Percentiles rank a stretch among this genome's conserved stretches.
Conservation (phyloP, 1,139 yeast species). For the Yamadazyma epiphylla region DNA sequence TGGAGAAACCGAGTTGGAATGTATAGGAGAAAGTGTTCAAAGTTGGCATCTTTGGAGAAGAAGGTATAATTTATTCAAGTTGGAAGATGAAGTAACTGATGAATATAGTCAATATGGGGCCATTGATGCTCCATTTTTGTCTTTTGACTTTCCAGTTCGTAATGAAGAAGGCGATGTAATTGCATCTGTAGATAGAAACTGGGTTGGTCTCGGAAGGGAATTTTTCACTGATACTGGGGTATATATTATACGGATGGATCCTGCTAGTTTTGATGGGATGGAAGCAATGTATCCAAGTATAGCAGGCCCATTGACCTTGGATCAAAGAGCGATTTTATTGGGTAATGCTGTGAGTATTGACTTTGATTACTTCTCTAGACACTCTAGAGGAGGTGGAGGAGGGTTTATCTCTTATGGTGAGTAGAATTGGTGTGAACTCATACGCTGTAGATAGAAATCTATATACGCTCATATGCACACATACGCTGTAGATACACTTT, state of each 20-base stretch:
- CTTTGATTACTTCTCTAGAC: constrained; percentile 91
- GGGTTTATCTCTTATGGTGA: constrained; percentile 34
- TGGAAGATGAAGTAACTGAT: constrained; percentile 42
- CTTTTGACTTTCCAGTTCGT: constrained; percentile 79
- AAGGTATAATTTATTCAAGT: constrained; percentile 69
- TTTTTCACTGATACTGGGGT: constrained; percentile 93
- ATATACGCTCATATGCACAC: background rate
- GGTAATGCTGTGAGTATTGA: constrained; percentile 91
- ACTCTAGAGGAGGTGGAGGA: constrained; percentile 55
- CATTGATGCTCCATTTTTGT: constrained; percentile 81
- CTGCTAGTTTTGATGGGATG: constrained; percentile 52
- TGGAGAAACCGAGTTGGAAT: constrained; percentile 40
- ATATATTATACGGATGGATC: constrained; percentile 81
- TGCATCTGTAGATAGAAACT: constrained; percentile 83
- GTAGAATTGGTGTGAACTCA: constrained; percentile 16
- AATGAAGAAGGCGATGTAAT: constrained; percentile 57
- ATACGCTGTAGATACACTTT: no score
- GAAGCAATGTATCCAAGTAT: constrained; percentile 38
- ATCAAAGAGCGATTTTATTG: constrained; percentile 79
- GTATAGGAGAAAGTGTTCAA: constrained; percentile 82
- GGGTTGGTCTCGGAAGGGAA: constrained; percentile 94
- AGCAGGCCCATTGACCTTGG: constrained; percentile 56
- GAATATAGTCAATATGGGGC: constrained; percentile 72
- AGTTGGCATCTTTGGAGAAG: constrained; percentile 96
- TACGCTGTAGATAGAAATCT: constrained; percentile 1